phyloP scores from a whole-genome alignment of 305 asterid species.

The Fraxinus greggii region DNA sequence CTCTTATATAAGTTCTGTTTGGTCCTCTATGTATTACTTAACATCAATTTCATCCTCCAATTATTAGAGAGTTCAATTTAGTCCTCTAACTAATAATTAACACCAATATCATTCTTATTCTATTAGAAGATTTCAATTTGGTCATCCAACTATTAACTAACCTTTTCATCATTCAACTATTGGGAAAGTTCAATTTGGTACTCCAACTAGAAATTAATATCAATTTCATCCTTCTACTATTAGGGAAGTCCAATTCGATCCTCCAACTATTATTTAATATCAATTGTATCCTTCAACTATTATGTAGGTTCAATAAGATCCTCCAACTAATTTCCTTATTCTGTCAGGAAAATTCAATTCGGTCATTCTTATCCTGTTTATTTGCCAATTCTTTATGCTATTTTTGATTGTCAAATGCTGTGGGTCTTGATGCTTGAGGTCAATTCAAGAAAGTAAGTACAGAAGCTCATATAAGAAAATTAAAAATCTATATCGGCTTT shows the following conservation, averaged over 20 bases:
- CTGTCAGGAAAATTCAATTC: background rate
- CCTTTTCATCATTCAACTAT: background rate
- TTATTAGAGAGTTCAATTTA: background rate
- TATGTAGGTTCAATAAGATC: background rate
- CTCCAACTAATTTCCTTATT: background rate
- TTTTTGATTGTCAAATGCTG: conserved; percentile 44
- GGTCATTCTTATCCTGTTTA: background rate
- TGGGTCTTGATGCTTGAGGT: conserved; percentile 81
- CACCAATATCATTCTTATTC: background rate
- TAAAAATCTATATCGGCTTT: background rate
- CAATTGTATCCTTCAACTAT: background rate
- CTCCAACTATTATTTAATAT: background rate
- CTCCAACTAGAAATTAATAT: background rate
- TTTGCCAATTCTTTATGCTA: background rate
- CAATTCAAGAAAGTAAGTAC: conserved; percentile 17
- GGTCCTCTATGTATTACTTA: background rate
- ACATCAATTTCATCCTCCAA: background rate
- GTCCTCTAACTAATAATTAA: background rate
- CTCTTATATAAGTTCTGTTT: background rate
- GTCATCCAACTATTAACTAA: background rate
- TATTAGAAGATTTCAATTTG: background rate
- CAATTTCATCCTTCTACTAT: background rate
- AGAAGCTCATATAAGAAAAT: conserved; percentile 2
- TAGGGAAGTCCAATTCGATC: background rate
- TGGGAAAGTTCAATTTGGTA: background rate